Evolutionary conservation across 2,329 filamentous ascomycete species (phyloP), one percentile per base, ranked within the genome.

Genomic region (Ustulina deusta): DNA sequence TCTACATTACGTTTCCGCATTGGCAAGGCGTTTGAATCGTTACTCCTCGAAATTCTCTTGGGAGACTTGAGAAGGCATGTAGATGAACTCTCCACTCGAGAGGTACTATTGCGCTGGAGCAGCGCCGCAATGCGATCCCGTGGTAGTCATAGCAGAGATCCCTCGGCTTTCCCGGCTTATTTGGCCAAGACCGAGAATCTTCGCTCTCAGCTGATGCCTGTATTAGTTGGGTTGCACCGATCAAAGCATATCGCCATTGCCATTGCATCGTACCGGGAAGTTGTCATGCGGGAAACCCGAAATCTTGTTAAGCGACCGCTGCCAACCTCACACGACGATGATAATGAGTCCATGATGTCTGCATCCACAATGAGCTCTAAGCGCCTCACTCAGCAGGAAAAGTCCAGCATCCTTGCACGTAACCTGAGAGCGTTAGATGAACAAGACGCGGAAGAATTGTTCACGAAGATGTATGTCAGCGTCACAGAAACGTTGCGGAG

Each of bases 301-400:
- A 90, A 88, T 38, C 83, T 98, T 56, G 95, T 99, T 57, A 88
- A 94, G 61, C 89, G 90, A 65, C 92, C 95, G 27, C 84, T 99
- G 44, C 96, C 96, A 0, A 97, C 94, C 76, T 97, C 95, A 11
- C 96, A 89, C 73, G 96, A 99, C 68, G 95, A 98, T 72, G 96
- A 99, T 77, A 93, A 91, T 69, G 93, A 96, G 77, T 97, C 94
- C 0, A 91, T 95, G 82, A 90, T 95, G 80, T 94, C 94, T 1
- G 86, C 90, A 0, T 97, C 94, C 2, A 97, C 95, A 0, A 83
- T 89, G 61, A 87, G 87, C 48, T 90, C 90, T 32, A 87, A 87
- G 66, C 87, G 90, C 70, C 82, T 90, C 48, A 92, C 89, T 20
- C 92, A 93, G 73, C 93, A 97, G 75, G 94, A 98, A 72, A 97